Evolutionary conservation across 2,329 filamentous ascomycete species (phyloP).

Genomic region (Monosporascus cannonballus): DNA sequence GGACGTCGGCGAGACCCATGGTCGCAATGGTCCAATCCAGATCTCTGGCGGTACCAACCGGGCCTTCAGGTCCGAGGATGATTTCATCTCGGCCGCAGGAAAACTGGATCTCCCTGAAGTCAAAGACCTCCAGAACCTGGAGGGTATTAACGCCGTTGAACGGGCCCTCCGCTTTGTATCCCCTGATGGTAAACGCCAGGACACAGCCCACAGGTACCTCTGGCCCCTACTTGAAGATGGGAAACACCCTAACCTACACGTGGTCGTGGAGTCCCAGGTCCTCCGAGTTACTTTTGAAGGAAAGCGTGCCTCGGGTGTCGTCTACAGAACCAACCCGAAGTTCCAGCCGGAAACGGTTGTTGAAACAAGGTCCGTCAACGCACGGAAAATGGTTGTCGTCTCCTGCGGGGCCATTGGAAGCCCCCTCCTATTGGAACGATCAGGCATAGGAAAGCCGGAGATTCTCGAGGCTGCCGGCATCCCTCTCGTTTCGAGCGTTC

Average conservation of each 20-base stretch:
- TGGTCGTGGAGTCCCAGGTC: background rate
- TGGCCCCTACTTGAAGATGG: background rate
- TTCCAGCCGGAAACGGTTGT: slow-evolving; percentile 20
- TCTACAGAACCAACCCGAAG: slow-evolving; percentile 40
- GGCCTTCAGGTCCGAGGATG: slow-evolving; percentile 29
- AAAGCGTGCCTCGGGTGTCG: slow-evolving; percentile 36
- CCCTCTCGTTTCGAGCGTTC: slow-evolving; percentile 37
- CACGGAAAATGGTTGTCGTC: slow-evolving; percentile 42
- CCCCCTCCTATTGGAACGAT: slow-evolving; percentile 50
- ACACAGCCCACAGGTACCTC: background rate
- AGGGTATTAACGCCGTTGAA: slow-evolving; percentile 23
- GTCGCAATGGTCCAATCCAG: slow-evolving; percentile 36
- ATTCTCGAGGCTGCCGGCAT: slow-evolving; percentile 35
- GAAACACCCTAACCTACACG: slow-evolving; percentile 1
- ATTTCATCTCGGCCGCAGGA: slow-evolving; percentile 37
- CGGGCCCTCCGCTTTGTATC: background rate
- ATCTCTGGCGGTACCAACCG: slow-evolving; percentile 38
- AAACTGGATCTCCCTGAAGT: slow-evolving; percentile 37
- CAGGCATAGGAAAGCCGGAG: slow-evolving; percentile 45
- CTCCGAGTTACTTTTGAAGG: slow-evolving; percentile 43
- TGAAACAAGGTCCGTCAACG: slow-evolving; percentile 27
- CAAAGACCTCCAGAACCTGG: slow-evolving; percentile 39
- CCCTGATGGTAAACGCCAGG: background rate
- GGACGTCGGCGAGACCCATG: slow-evolving; percentile 34
- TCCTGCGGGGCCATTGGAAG: slow-evolving; percentile 41